phyloP scores from a whole-genome alignment of 106 monocot species.

The Acorus calamus region DNA sequence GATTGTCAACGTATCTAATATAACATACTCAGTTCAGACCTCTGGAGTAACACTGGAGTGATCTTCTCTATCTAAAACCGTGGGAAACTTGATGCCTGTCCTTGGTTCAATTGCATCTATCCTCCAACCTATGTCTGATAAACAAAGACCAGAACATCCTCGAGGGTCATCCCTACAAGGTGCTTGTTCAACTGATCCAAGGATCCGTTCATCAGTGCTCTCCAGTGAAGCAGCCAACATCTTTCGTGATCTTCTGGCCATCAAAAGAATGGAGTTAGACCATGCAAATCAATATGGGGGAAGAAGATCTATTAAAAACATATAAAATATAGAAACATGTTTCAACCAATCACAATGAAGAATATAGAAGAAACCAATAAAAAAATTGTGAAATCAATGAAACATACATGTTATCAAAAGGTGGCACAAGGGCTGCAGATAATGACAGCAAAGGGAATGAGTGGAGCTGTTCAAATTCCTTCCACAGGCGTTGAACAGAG shows the following conservation, averaged over 20 bases:
- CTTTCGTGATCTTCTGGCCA: conserved; percentile 43
- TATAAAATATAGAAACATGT: too few relatives aligned
- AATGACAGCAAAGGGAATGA: conserved; percentile 46
- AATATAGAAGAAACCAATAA: background rate
- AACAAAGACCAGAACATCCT: conserved; percentile 28
- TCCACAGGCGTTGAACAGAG: conserved; percentile 35
- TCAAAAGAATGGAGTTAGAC: too few relatives aligned
- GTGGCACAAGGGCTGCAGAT: conserved; percentile 56
- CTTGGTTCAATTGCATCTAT: conserved; percentile 72
- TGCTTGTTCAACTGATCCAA: conserved; percentile 8
- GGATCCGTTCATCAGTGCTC: conserved; percentile 15
- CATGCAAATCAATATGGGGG: too few relatives aligned
- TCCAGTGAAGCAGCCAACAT: conserved; percentile 42
- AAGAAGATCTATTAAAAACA: too few relatives aligned
- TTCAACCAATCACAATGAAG: too few relatives aligned
- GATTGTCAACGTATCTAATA: background rate
- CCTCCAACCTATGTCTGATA: conserved; percentile 26
- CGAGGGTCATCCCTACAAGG: conserved; percentile 11
- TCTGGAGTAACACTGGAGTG: conserved; percentile 32
- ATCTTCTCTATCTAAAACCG: conserved; percentile 38
- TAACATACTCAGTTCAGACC: conserved; percentile 16
- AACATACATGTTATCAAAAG: conserved; percentile 72
- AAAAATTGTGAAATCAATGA: background rate
- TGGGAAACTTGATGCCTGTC: conserved; percentile 87
- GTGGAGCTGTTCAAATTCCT: conserved; percentile 37